Base-by-base conservation (phyloP, 2,329 filamentous ascomycete genomes). In the Knufia fluminis region DNA sequence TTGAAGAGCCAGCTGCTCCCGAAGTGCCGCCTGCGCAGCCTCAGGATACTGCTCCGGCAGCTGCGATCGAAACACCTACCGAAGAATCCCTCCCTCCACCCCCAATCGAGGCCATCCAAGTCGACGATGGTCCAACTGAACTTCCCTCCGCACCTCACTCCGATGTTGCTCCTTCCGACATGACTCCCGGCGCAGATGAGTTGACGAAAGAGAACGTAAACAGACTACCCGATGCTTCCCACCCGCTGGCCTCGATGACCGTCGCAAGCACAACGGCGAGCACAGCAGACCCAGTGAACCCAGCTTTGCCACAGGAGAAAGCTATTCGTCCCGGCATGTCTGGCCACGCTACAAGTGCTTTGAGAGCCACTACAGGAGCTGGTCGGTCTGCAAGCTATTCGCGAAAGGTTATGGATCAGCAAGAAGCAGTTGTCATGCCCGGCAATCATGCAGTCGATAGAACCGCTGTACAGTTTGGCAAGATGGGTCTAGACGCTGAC, bases 381-480 rank as follows among this genome's bases (percentile, higher is more conserved):
- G 72, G 74, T 52, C 85, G 91, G 53, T 82, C 81, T 48, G 79
- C 87, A 17, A 90, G 83, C 69, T 88, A 85, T 67, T 85, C 94
- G 66, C 82, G 91, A 57, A 85, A 88, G 61, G 78, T 96, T 48
- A 76, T 94, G 62, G 90, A 97, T 61, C 92, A 98, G 65, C 90
- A 95, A 68, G 92, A 98, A 71, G 88, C 92, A 52, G 92, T 98
- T 35, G 89, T 95, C 57, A 96, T 98, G 91, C 92, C 92, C 40
- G 89, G 87, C 52, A 95, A 96, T 72, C 89, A 92, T 59, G 90
- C 92, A 47, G 85, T 98, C 23, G 91, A 97, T 65, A 83, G 89
- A 60, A 81, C 91, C 57, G 86, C 90, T 44, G 89, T 98, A 43
- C 91, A 97, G 65, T 98, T 98, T 66, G 92, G 92, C 55, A 94